Percentiles rank a stretch among this genome's conserved stretches.
Evolutionary conservation across 2,329 filamentous ascomycete species (phyloP).

Genomic region (Talaromyces sp.): DNA sequence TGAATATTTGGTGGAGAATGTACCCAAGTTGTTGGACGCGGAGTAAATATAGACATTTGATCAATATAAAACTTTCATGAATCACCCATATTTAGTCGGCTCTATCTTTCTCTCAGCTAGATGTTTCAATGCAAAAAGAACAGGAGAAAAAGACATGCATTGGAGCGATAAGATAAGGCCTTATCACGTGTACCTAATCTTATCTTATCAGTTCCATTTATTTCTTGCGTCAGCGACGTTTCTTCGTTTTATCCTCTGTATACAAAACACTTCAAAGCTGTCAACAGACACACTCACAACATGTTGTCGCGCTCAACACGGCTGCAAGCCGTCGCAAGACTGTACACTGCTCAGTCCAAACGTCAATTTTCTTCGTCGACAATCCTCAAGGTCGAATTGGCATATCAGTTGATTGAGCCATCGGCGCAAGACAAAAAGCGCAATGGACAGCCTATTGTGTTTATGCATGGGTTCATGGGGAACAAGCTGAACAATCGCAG

Average conservation of each 20-base stretch:
- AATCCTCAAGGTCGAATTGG: conserved; percentile 28
- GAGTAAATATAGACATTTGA: conserved; percentile 1
- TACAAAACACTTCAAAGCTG: background rate
- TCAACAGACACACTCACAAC: background rate
- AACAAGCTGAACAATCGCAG: conserved; percentile 93
- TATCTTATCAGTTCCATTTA: background rate
- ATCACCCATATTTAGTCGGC: background rate
- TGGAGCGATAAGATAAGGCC: background rate
- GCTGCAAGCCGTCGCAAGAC: background rate
- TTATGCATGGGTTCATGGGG: conserved; percentile 90
- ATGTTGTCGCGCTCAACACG: background rate
- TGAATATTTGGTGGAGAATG: conserved; percentile 41
- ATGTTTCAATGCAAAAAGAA: background rate
- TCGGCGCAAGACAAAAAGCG: conserved; percentile 29
- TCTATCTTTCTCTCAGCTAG: background rate
- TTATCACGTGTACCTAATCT: background rate
- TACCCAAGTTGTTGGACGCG: conserved; percentile 37
- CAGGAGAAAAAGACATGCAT: background rate
- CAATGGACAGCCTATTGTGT: conserved; percentile 64
- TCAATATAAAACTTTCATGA: background rate
- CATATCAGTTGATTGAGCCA: conserved; percentile 37
- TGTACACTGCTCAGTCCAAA: background rate
- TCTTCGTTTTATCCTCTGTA: background rate
- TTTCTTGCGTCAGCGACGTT: conserved; percentile 7
- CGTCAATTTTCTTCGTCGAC: conserved; percentile 32